A percentile compares a stretch with the other conserved stretches of the same genome.
These are phyloP conservation scores for Hemisphaericaspora subhashii DNA, from an alignment of 1,139 yeast genomes.

Conservation along the genomic window DNA sequence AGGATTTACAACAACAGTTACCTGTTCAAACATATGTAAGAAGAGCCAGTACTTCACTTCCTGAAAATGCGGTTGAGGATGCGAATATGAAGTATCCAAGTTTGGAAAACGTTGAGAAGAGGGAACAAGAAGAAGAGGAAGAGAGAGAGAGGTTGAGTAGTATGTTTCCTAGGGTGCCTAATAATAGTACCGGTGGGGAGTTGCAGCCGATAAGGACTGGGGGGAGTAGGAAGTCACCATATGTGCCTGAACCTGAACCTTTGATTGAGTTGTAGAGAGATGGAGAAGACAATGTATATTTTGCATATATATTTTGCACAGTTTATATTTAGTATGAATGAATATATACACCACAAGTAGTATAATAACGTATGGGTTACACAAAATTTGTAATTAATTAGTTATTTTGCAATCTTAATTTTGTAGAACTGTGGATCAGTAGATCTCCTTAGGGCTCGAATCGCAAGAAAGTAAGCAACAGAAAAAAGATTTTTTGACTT, in stretches of 20 bases:
- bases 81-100: constrained; percentile 23
- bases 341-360: too few species aligned
- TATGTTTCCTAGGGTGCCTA: constrained; percentile 14
- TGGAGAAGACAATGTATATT: not conserved
- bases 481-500: too few species aligned
- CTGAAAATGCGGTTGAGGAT: constrained; percentile 18
- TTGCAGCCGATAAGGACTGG: not conserved
- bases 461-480: too few species aligned
- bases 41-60: constrained; percentile 14
- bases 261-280: constrained; percentile 32
- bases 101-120: constrained; percentile 18
- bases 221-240: constrained; percentile 3
- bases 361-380: too few species aligned
- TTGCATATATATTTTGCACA: too few species aligned
- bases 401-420: too few species aligned
- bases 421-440: too few species aligned
- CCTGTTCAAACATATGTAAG: constrained; percentile 13
- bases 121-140: constrained; percentile 8
- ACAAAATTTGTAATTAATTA: too few species aligned
- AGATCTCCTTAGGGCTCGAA: too few species aligned
- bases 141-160: not conserved
- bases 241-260: constrained; percentile 33
- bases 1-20: constrained; percentile 11
- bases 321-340: not conserved
- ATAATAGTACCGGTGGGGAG: constrained; percentile 7